Evolutionary conservation across 2,329 filamentous ascomycete species (phyloP).

Genomic region (Amauroascus verrucosus): DNA sequence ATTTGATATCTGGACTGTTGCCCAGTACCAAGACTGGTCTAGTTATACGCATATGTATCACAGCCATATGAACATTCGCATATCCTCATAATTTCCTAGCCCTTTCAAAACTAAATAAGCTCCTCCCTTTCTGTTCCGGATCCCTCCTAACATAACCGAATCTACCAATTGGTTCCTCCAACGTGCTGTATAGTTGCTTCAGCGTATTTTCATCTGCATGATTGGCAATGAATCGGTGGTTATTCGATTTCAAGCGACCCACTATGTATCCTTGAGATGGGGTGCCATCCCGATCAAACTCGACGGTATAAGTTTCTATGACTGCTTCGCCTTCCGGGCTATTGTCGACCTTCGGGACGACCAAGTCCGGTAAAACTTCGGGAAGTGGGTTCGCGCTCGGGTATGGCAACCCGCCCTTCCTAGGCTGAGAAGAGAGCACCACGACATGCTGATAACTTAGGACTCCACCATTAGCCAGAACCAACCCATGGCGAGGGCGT

Average conservation of each 20-base stretch:
- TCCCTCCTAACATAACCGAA: conserved; percentile 35
- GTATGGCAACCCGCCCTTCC: conserved; percentile 34
- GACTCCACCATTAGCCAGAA: conserved; percentile 57
- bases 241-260: conserved; percentile 40
- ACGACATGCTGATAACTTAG: conserved; percentile 57
- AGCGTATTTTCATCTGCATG: conserved; percentile 44
- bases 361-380: conserved; percentile 31
- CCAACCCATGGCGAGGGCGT: conserved; percentile 40
- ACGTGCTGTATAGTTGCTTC: conserved; percentile 34
- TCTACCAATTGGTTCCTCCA: conserved; percentile 42
- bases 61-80: too few species aligned
- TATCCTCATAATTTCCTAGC: conserved; percentile 9
- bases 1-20: too few species aligned
- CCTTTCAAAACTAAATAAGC: conserved; percentile 10
- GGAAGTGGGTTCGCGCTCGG: conserved; percentile 40
- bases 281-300: conserved; percentile 44
- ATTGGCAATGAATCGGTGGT: conserved; percentile 48
- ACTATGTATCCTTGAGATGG: conserved; percentile 44
- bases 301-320: conserved; percentile 54
- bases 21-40: too few species aligned
- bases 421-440: conserved; percentile 44
- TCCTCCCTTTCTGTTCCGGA: conserved; percentile 6
- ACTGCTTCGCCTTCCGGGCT: conserved; percentile 42
- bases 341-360: conserved; percentile 33
- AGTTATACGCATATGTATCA: too few species aligned